These are phyloP conservation scores for Phytophthora citrophthora DNA, from an alignment of 352 stramenopile species.

Conservation along the genomic window DNA sequence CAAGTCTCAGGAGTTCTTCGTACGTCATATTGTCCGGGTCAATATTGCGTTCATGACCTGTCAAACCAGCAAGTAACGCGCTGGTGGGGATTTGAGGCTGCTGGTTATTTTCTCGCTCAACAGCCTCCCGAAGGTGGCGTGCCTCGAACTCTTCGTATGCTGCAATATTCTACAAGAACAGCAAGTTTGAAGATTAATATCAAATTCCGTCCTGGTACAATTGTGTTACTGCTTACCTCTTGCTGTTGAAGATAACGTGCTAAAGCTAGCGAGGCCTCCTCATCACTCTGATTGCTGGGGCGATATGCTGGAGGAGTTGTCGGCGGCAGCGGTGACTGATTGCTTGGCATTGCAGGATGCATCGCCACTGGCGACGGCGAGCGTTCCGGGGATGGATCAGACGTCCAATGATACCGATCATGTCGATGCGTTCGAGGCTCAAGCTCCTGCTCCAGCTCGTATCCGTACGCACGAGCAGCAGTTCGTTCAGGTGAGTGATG, in stretches of 20 bases:
- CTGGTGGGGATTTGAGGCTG: not conserved
- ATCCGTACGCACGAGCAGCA: conserved; percentile 33
- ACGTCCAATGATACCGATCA: conserved; percentile 28
- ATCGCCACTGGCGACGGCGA: conserved; percentile 19
- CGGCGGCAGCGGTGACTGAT: conserved; percentile 19
- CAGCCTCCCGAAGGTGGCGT: conserved; percentile 32
- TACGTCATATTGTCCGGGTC: conserved; percentile 86
- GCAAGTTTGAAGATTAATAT: conserved; percentile 6
- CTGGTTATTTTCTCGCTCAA: conserved; percentile 27
- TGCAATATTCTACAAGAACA: conserved; percentile 60
- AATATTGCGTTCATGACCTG: conserved; percentile 37
- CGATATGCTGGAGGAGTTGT: conserved; percentile 28
- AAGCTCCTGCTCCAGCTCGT: conserved; percentile 37
- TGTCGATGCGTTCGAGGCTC: conserved; percentile 33
- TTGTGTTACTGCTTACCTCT: conserved; percentile 44
- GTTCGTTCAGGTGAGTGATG: conserved; percentile 33
- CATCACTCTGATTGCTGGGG: conserved; percentile 35
- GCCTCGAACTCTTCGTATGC: conserved; percentile 69
- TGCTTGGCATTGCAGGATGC: conserved; percentile 19
- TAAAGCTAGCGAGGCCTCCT: conserved; percentile 72
- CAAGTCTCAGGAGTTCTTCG: conserved; percentile 74
- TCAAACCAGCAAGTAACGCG: conserved; percentile 20
- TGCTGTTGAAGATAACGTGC: conserved; percentile 74
- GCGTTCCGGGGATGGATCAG: conserved; percentile 21
- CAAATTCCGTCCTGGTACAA: not conserved